Percentiles rank a stretch among this genome's conserved stretches.
Evolutionary conservation across 179 eudicot genomes (phyloP).

Genomic region (Beta lomatogona): DNA sequence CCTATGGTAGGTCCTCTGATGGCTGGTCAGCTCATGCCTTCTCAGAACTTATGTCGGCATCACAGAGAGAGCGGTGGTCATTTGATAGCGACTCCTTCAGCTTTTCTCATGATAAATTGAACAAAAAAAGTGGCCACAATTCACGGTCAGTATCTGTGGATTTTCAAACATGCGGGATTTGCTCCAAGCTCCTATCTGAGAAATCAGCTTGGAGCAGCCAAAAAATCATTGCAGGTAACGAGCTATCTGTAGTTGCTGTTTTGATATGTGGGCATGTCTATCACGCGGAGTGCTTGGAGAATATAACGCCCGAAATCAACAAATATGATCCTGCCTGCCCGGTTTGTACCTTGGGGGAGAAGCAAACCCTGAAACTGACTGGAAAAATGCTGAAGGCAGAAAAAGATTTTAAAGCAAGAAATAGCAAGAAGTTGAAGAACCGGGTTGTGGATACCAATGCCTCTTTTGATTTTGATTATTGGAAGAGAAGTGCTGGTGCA

Average conservation of each 20-base stretch:
- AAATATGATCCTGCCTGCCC: slow-evolving; percentile 66
- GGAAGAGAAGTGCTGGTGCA: slow-evolving; percentile 32
- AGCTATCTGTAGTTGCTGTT: slow-evolving; percentile 55
- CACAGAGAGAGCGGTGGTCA: slow-evolving; percentile 76
- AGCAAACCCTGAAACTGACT: slow-evolving; percentile 43
- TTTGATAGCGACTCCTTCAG: slow-evolving; percentile 70
- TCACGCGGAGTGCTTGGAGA: slow-evolving; percentile 63
- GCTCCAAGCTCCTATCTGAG: slow-evolving; percentile 52
- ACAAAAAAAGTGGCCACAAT: slow-evolving; percentile 42
- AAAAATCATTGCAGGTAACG: slow-evolving; percentile 42
- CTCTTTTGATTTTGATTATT: slow-evolving; percentile 48
- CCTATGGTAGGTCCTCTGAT: slow-evolving; percentile 78
- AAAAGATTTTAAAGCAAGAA: slow-evolving; percentile 40
- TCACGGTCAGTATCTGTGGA: slow-evolving; percentile 46
- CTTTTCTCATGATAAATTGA: slow-evolving; percentile 48
- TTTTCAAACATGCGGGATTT: slow-evolving; percentile 49
- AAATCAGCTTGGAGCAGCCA: slow-evolving; percentile 58
- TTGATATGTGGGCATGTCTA: slow-evolving; percentile 61
- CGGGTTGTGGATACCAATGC: slow-evolving; percentile 36
- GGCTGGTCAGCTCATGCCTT: slow-evolving; percentile 73
- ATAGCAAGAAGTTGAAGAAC: slow-evolving; percentile 43
- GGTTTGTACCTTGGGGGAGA: slow-evolving; percentile 52
- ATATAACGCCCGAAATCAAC: slow-evolving; percentile 46
- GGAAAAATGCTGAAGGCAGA: slow-evolving; percentile 52
- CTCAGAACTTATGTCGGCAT: slow-evolving; percentile 64